Base-by-base conservation (phyloP, 2,329 filamentous ascomycete genomes). In the Microdochium bolleyi region DNA sequence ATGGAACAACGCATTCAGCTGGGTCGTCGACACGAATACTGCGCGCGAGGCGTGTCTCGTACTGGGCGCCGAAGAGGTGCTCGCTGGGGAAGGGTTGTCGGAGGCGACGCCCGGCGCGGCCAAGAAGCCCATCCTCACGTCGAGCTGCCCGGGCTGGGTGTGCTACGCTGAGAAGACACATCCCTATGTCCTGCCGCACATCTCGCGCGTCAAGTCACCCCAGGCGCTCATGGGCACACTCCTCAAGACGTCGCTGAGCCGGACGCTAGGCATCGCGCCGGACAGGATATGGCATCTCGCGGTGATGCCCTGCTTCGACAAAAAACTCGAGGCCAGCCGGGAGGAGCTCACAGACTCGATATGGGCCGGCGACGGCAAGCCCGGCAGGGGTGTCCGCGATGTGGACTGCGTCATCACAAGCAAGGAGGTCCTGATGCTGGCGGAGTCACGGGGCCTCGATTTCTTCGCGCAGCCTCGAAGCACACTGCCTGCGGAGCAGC, bases 131-230 rank as follows among this genome's bases (percentile, higher is more conserved):
- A 83, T 92, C 27, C 78, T 99, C 46, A 90, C 92, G 9, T 92
- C 92, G 3, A 90, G 90, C 21, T 99, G 94, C 67, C 94, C 94
- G 1, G 94, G 94, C 8, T 99, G 95, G 92, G 92, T 99, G 53
- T 99, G 94, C 72, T 99, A 99, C 64, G 92, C 92, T 24, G 94
- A 99, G 69, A 97, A 99, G 73, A 97, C 92, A 52, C 94, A 99
- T 64, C 91, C 94, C 1, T 87, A 96, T 64, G 84, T 97, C 52
- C 78, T 99, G 50, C 90, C 91, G 25, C 91, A 99, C 68, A 77
- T 99, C 52, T 96, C 92, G 54, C 83, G 83, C 50, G 78, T 97
- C 57, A 99, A 97, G 68, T 96, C 92, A 4, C 92, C 94, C 14
- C 94, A 99, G 69, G 92, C 94, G 24, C 72, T 99, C 51, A 87